Evolutionary conservation across 768 basidiomycete species (phyloP).

Genomic region (Tulasnella sp.): DNA sequence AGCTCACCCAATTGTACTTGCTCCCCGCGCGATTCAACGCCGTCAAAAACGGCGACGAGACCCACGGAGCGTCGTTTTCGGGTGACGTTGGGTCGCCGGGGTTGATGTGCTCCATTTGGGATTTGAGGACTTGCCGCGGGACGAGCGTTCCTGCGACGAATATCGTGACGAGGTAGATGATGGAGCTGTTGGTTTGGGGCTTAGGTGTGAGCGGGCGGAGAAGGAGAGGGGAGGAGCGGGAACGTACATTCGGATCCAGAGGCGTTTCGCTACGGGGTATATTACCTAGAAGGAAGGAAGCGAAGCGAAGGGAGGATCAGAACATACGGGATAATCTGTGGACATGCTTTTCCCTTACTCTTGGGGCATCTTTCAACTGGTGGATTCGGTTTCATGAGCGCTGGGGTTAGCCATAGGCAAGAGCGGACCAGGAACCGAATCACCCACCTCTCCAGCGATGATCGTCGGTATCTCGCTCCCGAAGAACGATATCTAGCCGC

Average conservation of each 20-base stretch:
- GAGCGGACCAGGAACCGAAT: neutral
- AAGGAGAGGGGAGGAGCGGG: neutral
- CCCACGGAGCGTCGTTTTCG: neutral
- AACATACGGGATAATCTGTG: neutral
- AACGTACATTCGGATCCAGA: neutral
- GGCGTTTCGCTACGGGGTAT: neutral
- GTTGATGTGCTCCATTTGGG: neutral
- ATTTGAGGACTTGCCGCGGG: neutral
- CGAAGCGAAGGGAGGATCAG: neutral
- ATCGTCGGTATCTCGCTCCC: constrained; percentile 6
- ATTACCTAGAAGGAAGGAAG: neutral
- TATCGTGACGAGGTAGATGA: neutral
- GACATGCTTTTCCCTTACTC: neutral
- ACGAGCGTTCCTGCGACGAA: neutral
- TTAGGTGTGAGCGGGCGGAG: neutral
- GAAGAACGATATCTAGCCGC: neutral
- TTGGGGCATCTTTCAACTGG: constrained; percentile 2
- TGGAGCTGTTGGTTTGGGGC: neutral
- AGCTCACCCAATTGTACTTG: neutral
- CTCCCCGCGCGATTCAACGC: neutral
- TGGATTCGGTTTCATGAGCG: neutral
- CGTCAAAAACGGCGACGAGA: neutral
- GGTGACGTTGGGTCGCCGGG: neutral
- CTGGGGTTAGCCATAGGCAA: neutral
- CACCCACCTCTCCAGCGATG: constrained; percentile 7